Base-by-base conservation (phyloP, 108 stramenopile species). In the Cyclostephanos tholiformis region DNA sequence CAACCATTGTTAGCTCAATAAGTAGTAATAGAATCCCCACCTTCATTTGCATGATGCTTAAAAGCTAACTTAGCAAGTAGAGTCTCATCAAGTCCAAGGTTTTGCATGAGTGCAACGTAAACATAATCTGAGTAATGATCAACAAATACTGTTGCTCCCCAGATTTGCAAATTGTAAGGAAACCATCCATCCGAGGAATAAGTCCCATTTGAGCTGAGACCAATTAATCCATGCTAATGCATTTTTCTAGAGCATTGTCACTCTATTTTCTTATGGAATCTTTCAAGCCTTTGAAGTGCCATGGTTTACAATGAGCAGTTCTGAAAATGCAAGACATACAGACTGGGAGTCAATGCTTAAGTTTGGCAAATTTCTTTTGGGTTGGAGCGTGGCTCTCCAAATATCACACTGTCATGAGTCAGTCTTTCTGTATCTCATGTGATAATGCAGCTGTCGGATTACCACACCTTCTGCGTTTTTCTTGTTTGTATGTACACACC, bases 101-200 rank as follows among this genome's bases (percentile, higher is more conserved):
- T n/a, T n/a, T n/a, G n/a, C n/a, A n/a, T n/a, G n/a, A n/a, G n/a
- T n/a, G n/a, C n/a, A n/a, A n/a, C n/a, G n/a, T n/a, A n/a, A n/a
- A n/a, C n/a, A n/a, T n/a, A n/a, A n/a, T n/a, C n/a, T n/a, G n/a
- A n/a, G n/a, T n/a, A n/a, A 61, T 83, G 76, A 51, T 88, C 85
- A 22, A 69, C 56, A 49, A 88, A 84, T 16, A 86, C 65, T 0
- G 88, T 74, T 14, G 82, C 86, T 4, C 84, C 83, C 12, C 38
- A 50, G 8, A 82, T 65, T 9, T 83, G 55, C 13, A 49, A 17
- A 38, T 20, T 53, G 71, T 72, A 46, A 72, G 32, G 52, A 63
- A 63, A 0, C 61, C 71, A 22, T 12, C 36, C 71, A 72, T 72
- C 22, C 63, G 71, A n/a, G 71, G 71, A 7, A 72, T 60, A 29